These are phyloP conservation scores for Pugionium cornutum DNA, from an alignment of 345 rosid species.

Conservation along the genomic window DNA sequence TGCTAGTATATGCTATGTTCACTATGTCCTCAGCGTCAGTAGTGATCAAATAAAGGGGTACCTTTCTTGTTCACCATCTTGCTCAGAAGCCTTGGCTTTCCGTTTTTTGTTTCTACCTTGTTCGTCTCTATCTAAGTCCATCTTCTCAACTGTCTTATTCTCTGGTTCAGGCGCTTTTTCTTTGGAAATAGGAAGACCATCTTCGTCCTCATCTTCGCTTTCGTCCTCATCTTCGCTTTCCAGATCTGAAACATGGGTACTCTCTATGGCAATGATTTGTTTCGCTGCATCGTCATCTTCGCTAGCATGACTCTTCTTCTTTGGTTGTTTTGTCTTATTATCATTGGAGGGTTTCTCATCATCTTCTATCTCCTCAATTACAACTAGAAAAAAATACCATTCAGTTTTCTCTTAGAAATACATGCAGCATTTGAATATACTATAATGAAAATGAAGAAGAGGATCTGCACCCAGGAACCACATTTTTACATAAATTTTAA, in stretches of 20 bases:
- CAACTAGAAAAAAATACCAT: constrained; percentile 45
- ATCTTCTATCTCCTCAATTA: constrained; percentile 88
- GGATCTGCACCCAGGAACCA: background rate
- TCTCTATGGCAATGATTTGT: constrained; percentile 50
- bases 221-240: constrained; percentile 97
- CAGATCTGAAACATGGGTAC: constrained; percentile 40
- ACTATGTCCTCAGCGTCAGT: background rate
- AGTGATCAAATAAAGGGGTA: constrained; percentile 27
- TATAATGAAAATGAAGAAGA: constrained; percentile 1
- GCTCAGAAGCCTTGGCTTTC: constrained; percentile 56
- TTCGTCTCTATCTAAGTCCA: constrained; percentile 38
- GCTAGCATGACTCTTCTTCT: constrained; percentile 49
- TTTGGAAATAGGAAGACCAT: constrained; percentile 73
- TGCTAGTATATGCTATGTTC: background rate
- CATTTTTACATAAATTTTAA: background rate
- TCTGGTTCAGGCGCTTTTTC: constrained; percentile 26
- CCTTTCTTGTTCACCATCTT: constrained; percentile 62
- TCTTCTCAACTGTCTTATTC: constrained; percentile 37
- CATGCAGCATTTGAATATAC: background rate
- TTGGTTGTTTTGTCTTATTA: constrained; percentile 45
- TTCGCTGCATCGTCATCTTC: constrained; percentile 39
- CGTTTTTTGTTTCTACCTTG: constrained; percentile 56
- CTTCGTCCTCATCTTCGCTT: constrained; percentile 98
- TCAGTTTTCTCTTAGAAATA: background rate
- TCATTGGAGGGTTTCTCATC: constrained; percentile 57